Evolutionary conservation across 2,329 filamentous ascomycete genomes (phyloP).

Genomic region (Phialophora chinensis): DNA sequence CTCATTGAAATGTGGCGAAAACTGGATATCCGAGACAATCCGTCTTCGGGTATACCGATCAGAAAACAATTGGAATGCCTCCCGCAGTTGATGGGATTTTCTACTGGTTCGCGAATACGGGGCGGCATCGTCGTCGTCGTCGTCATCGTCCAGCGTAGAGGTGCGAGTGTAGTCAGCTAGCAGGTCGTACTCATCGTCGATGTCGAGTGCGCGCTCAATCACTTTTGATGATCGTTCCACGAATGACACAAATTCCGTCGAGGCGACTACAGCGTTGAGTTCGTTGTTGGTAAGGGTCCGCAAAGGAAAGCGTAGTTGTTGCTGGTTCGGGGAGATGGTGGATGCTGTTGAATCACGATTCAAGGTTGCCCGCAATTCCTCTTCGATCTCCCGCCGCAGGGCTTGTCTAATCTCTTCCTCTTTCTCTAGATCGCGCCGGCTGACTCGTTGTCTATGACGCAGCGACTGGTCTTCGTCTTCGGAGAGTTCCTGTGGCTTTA

Average conservation of each 20-base stretch:
- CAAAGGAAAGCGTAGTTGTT: slow-evolving; percentile 70
- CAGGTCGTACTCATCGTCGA: slow-evolving; percentile 91
- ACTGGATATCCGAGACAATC: slow-evolving; percentile 94
- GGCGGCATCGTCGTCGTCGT: slow-evolving; percentile 73
- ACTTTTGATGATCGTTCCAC: slow-evolving; percentile 96
- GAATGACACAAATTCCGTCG: slow-evolving; percentile 92
- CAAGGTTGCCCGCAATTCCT: slow-evolving; percentile 77
- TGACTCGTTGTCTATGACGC: slow-evolving; percentile 72
- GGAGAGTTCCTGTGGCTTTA: slow-evolving; percentile 61
- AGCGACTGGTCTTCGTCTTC: slow-evolving; percentile 69
- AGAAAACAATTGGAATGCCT: slow-evolving; percentile 92
- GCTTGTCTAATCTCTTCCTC: slow-evolving; percentile 89
- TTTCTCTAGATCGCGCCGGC: slow-evolving; percentile 76
- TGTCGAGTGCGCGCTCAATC: slow-evolving; percentile 88
- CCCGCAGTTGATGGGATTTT: slow-evolving; percentile 60
- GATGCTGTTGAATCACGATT: slow-evolving; percentile 43
- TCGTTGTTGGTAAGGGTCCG: slow-evolving; percentile 84
- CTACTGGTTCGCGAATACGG: slow-evolving; percentile 36
- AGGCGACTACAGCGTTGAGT: slow-evolving; percentile 85
- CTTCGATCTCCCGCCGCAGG: slow-evolving; percentile 86
- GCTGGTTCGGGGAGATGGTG: slow-evolving; percentile 53
- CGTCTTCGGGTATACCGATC: slow-evolving; percentile 96
- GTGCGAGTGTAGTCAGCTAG: slow-evolving; percentile 91
- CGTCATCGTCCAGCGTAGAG: slow-evolving; percentile 63
- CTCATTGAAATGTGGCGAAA: slow-evolving; percentile 88